Base-by-base conservation (phyloP, 306 rosid species). In the Vigna hirtella region DNA sequence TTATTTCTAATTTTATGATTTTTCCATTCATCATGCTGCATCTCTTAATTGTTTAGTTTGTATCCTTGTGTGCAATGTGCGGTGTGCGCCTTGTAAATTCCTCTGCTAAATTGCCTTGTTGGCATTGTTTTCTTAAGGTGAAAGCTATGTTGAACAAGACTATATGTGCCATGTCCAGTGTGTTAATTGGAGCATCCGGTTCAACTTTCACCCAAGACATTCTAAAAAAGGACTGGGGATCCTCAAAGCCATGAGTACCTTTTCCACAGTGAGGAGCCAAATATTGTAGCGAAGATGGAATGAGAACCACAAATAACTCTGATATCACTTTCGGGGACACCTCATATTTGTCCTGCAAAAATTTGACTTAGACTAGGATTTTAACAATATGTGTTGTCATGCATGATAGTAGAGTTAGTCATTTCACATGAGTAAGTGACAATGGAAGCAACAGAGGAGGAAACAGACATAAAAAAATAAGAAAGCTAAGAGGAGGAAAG, bases 61-160 rank as follows among this genome's bases (percentile, higher is more conserved):
- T 15, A 49, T 5, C 18, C 53, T 1, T 3, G 5, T 15, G 47
- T 42, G 18, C 18, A 40, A 42, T 32, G 9, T 22, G 45, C 4
- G 8, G 22, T 11, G 50, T 10, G 50, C 0, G 50, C 15, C 50
- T 11, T 45, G 49, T 45, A 42, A 49, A 78, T 53, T 68, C 50
- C 15, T 63, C 12, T 72, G 49, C 73, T 79, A 18, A 77, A 47
- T 1, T 55, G 79, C 64, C 10, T 72, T 28, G 2, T 76, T 48
- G 22, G 58, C 47, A 28, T 57, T 16, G 20, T 56, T 63, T 30
- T 5, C 42, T 81, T 79, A 76, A 92, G 97, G 97, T 90, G 59
- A 96, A 93, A 88, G 96, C 97, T 26, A 90, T 93, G 97, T 66
- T 93, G 83, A 96, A 93, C 84, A 93, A 90, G 87, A 90, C 94